Base-by-base conservation (phyloP, 805 yeast genomes). In the Saturnispora bothae region DNA sequence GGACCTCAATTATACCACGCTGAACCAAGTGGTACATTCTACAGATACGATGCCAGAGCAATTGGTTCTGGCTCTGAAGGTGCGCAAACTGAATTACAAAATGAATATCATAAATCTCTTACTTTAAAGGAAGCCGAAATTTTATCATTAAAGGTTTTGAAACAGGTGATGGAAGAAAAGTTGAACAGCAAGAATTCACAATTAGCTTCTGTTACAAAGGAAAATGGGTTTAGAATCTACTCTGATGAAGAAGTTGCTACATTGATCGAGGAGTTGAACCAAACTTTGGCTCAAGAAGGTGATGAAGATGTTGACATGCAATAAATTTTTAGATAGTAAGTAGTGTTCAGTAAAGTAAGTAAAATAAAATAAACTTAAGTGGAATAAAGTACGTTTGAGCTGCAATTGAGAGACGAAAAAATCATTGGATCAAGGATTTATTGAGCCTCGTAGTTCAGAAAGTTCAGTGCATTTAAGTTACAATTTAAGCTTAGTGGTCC, bases 21-120 rank as follows among this genome's bases (percentile, higher is more conserved):
- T n/a, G 99, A 92, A 63, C 98, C 99, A 28, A 83, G 95, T 12
- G 99, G 99, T 42, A 92, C 99, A 1, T 92, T 86, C 52, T 94
- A 92, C 65, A 76, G 92, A 62, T 92, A 92, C 58, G 96, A 92
- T 54, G 99, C 98, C 21, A 94, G 92, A 64, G 98, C 98, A 10
- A 92, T 94, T 53, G 99, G 99, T 12, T 83, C 96, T 2, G 99
- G 99, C 16, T 83, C 95, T 13, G 99, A 92, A 63, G 98, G 98
- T 47, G 99, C 99, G 2, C 98, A 94, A 63, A 81, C 96, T 2
- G 99, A 92, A 61, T 69, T 92, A 55, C 96, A 88, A 61, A 89
- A 88, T 54, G 96, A 92, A 64, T 92, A 92, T 64, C 97, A 89
- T 63, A 80, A 80, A 48, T 83, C 95, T 16, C 69, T 92, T 52